phyloP scores from a whole-genome alignment of 2,329 filamentous ascomycete species.

The Fusarium haematococcum region DNA sequence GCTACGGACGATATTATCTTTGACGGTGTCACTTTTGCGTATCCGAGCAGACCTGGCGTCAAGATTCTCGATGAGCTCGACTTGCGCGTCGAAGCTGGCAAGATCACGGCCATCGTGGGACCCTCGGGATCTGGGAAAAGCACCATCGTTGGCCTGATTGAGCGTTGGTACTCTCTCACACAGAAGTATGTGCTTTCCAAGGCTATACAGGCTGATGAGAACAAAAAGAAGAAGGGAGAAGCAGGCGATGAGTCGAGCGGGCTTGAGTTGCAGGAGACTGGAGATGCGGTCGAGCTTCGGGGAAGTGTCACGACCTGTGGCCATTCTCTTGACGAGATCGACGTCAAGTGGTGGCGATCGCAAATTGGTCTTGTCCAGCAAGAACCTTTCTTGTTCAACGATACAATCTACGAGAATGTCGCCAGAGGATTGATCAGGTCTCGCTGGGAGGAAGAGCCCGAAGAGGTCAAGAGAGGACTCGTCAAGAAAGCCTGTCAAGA shows the following conservation, averaged over 20 bases:
- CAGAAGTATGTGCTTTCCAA: constrained; percentile 64
- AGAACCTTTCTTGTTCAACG: constrained; percentile 76
- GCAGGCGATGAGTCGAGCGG: constrained; percentile 45
- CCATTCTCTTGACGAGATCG: constrained; percentile 66
- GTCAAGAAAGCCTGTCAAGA: constrained; percentile 74
- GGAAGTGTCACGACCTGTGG: constrained; percentile 63
- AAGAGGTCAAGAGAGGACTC: constrained; percentile 67
- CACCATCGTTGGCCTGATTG: constrained; percentile 77
- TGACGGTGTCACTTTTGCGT: constrained; percentile 76
- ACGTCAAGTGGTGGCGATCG: constrained; percentile 72
- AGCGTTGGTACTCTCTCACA: constrained; percentile 77
- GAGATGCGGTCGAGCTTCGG: constrained; percentile 59
- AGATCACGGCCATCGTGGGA: constrained; percentile 81
- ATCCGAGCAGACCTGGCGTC: constrained; percentile 74
- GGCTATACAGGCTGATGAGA: constrained; percentile 58
- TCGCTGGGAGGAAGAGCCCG: constrained; percentile 62
- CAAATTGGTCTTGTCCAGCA: constrained; percentile 76
- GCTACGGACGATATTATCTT: constrained; percentile 60
- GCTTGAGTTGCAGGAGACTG: constrained; percentile 51
- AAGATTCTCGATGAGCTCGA: constrained; percentile 71
- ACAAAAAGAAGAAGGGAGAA: constrained; percentile 51
- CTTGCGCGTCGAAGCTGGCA: constrained; percentile 70
- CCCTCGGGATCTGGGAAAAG: constrained; percentile 80
- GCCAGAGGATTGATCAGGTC: constrained; percentile 67
- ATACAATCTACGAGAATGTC: constrained; percentile 73